Base-by-base conservation (phyloP, 1,139 yeast species). In the Blastobotrys apis region DNA sequence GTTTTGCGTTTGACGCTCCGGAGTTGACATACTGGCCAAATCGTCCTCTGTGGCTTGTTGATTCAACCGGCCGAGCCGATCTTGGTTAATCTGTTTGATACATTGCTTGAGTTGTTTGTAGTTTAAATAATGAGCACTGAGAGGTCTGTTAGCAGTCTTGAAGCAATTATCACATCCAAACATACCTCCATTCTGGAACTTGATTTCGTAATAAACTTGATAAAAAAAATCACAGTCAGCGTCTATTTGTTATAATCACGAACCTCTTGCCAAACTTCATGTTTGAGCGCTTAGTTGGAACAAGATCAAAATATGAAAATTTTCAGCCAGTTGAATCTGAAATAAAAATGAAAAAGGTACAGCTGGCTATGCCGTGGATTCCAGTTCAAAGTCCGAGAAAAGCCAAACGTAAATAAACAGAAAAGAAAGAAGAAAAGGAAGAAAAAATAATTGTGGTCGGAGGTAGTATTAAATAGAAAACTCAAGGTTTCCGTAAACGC, bases 231-330 rank as follows among this genome's bases (percentile, higher is more conserved):
- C n/a, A n/a, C 34, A 22, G 17, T 31, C 21, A 31, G 21, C 20
- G 32, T 31, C 4, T 31, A 4, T 4, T n/a, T 20, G 3, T 10
- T 20, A 5, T 5, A 32, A 15, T 12, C 9, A 20, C 67, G 29
- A 46, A 72, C 62, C 87, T 84, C 63, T 86, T 86, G 30, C 94
- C 95, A 64, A 86, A 86, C 74, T 86, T 86, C 95, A 86, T 85
- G 20, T 16, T 33, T 4, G n/a, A n/a, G 23, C 27, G 27, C 10
- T 25, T 25, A 12, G 12, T 25, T 25, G 27, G 27, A 9, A 25
- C 27, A 12, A n/a, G n/a, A n/a, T n/a, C n/a, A n/a, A n/a, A n/a
- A n/a, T n/a, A n/a, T n/a, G n/a, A n/a, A n/a, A n/a, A n/a, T n/a
- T n/a, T n/a, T n/a, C n/a, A n/a, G n/a, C n/a, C n/a, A n/a, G n/a